Percentiles rank a stretch among this genome's conserved stretches.
phyloP scores from a whole-genome alignment of 306 rosid genomes.

The Malus orientalis region DNA sequence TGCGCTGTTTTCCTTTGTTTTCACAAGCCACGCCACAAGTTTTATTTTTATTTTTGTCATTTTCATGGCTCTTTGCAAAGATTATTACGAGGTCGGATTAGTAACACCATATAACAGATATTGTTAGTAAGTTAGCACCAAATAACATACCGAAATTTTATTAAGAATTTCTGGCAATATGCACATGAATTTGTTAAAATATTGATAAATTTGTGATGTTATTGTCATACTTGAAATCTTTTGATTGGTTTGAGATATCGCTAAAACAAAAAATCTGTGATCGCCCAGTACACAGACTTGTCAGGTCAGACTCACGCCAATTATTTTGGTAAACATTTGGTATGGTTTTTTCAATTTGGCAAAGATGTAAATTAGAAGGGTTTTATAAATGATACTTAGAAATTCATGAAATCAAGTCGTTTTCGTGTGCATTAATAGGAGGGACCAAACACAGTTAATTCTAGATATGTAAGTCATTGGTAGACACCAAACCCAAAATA shows the following conservation, averaged over 20 bases:
- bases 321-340: background rate
- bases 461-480: background rate
- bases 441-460: background rate
- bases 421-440: background rate
- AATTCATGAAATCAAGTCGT: background rate
- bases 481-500: background rate
- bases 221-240: background rate
- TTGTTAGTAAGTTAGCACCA: too few relatives aligned
- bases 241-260: background rate
- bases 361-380: background rate
- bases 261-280: background rate
- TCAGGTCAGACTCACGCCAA: background rate
- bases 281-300: background rate
- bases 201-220: background rate
- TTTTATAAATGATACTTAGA: background rate
- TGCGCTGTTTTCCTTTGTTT: conserved; percentile 27
- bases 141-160: too few relatives aligned
- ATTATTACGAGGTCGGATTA: too few relatives aligned
- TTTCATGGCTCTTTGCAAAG: background rate
- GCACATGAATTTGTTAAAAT: background rate
- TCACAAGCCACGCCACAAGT: background rate
- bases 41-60: background rate
- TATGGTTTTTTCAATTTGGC: background rate
- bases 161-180: background rate
- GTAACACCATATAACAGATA: background rate